Conservation (phyloP, 2,329 filamentous ascomycete genomes). For the Metarhizium rileyi region DNA sequence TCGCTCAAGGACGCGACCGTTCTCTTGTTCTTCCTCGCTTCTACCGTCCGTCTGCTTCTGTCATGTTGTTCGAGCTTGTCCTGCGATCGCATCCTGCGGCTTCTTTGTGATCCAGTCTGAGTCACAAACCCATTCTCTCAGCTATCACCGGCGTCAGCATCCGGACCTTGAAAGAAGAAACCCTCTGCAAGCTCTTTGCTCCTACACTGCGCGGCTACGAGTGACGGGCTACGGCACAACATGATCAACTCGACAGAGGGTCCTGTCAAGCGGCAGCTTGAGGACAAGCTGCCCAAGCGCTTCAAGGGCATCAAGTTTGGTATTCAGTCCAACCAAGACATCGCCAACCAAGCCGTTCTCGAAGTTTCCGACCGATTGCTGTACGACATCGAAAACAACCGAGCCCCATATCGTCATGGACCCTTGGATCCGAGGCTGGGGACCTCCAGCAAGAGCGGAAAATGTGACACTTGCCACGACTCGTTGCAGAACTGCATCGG, state of each 20-base stretch:
- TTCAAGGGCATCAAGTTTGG: constrained; percentile 90
- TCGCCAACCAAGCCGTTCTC: constrained; percentile 88
- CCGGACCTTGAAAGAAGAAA: too few species aligned
- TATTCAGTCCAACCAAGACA: constrained; percentile 87
- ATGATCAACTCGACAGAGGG: constrained; percentile 1
- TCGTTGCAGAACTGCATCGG: constrained; percentile 79
- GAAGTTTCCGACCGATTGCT: constrained; percentile 91
- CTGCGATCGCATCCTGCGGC: neutral
- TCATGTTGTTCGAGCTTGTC: neutral
- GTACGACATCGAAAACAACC: constrained; percentile 77
- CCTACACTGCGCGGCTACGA: neutral
- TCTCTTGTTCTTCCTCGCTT: neutral
- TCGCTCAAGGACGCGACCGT: neutral
- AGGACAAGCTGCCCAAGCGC: constrained; percentile 76
- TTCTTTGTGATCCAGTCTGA: neutral
- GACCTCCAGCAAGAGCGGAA: constrained; percentile 72
- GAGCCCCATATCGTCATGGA: constrained; percentile 69
- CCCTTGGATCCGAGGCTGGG: constrained; percentile 83
- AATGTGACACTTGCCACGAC: constrained; percentile 76
- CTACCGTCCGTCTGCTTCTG: neutral
- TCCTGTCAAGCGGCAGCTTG: constrained; percentile 36
- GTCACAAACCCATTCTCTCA: neutral
- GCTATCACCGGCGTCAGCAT: neutral
- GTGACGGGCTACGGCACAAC: neutral
- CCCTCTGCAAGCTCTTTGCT: neutral